phyloP scores from a whole-genome alignment of 441 rosid species.

The Breynia disticha region DNA sequence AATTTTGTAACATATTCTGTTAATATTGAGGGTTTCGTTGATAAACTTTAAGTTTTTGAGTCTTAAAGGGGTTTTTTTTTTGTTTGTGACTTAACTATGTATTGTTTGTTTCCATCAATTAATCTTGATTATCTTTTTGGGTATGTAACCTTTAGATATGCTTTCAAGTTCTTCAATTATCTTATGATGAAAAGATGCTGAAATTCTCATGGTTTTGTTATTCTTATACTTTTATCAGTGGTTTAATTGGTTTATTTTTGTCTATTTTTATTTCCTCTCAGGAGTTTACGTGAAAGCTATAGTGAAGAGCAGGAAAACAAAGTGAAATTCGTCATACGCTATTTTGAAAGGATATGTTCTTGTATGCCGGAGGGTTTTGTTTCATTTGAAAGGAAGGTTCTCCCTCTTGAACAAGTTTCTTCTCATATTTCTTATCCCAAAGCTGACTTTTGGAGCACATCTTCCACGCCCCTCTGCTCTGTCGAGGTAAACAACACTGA shows the following conservation, averaged over 20 bases:
- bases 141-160: constrained; percentile 47
- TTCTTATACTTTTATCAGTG: too few species aligned
- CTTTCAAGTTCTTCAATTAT: constrained; percentile 12
- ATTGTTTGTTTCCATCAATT: constrained; percentile 80
- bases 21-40: too few species aligned
- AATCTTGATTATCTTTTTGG: constrained; percentile 74
- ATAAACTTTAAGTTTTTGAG: background rate
- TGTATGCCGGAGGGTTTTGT: constrained; percentile 50
- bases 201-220: too few species aligned
- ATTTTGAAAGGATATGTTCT: constrained; percentile 67
- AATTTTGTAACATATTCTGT: too few species aligned
- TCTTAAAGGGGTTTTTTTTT: too few species aligned
- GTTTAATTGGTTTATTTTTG: constrained; percentile 6
- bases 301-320: constrained; percentile 61
- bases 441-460: constrained; percentile 61
- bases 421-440: constrained; percentile 30
- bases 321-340: constrained; percentile 63
- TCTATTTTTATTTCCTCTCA: constrained; percentile 24
- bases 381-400: constrained; percentile 82
- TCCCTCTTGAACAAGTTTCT: constrained; percentile 31
- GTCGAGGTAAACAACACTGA: constrained; percentile 47
- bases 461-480: constrained; percentile 47
- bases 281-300: constrained; percentile 54
- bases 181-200: background rate
- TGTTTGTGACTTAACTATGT: too few species aligned